Evolutionary conservation across 768 basidiomycete genomes (phyloP).

Genomic region (Serendipita vermifera): DNA sequence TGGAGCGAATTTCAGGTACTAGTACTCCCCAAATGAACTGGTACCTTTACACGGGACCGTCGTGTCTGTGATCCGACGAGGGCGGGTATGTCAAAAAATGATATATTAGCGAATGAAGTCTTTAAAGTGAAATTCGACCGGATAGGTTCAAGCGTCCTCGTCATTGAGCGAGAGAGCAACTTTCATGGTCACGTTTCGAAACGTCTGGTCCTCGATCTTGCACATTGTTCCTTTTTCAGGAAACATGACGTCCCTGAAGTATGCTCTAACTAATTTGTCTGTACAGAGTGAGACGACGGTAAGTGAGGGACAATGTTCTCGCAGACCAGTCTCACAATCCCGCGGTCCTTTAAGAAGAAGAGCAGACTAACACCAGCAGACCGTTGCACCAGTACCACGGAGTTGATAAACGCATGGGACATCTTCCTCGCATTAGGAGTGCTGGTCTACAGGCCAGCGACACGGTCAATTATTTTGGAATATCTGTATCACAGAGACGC

Average conservation of each 20-base stretch:
- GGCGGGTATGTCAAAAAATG: not conserved
- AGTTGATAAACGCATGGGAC: not conserved
- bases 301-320: constrained; percentile 24
- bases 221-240: not conserved
- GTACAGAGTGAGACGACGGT: too few relatives aligned
- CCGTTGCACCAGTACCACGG: not conserved
- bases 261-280: not conserved
- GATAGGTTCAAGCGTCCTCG: not conserved
- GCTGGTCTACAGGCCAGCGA: too few relatives aligned
- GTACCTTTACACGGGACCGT: too few relatives aligned
- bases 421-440: not conserved
- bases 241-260: not conserved
- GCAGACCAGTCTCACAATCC: not conserved
- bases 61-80: too few relatives aligned
- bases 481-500: not conserved
- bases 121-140: not conserved
- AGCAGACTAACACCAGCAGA: not conserved
- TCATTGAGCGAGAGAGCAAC: not conserved
- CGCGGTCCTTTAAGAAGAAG: too few relatives aligned
- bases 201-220: not conserved
- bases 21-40: too few relatives aligned
- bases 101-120: not conserved
- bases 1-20: too few relatives aligned
- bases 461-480: not conserved
- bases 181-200: not conserved